Evolutionary conservation across 352 stramenopile genomes (phyloP).

Genomic region (Phytophthora sojae): DNA sequence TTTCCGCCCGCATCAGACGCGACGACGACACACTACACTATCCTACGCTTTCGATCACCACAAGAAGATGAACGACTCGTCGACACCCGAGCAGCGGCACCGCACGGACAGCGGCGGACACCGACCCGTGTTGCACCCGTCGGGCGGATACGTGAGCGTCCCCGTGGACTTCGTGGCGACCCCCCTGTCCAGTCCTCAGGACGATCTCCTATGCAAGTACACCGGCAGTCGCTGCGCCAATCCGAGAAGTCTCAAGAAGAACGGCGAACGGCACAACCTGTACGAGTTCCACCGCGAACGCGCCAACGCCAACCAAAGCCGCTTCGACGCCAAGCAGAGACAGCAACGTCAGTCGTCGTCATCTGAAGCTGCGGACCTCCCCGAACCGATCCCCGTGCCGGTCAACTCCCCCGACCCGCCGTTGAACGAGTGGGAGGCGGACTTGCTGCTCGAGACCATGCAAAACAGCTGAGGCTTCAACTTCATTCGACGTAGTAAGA

Average conservation of each 20-base stretch:
- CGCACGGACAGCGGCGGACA: constrained; percentile 19
- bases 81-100: constrained; percentile 11
- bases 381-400: constrained; percentile 26
- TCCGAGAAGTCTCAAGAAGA: constrained; percentile 22
- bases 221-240: constrained; percentile 18
- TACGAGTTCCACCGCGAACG: constrained; percentile 61
- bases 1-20: constrained; percentile 26
- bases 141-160: constrained; percentile 10
- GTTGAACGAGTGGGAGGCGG: constrained; percentile 30
- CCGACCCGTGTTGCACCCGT: constrained; percentile 25
- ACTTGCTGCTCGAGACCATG: constrained; percentile 32
- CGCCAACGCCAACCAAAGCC: constrained; percentile 65
- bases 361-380: constrained; percentile 13
- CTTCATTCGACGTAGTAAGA: too few species aligned
- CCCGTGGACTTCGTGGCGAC: constrained; percentile 3
- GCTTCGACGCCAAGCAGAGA: constrained; percentile 41
- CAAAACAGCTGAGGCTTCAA: constrained; percentile 10
- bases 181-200: not conserved
- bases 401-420: constrained; percentile 14
- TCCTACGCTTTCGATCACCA: constrained; percentile 26
- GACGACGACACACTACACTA: constrained; percentile 3
- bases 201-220: constrained; percentile 35
- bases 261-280: constrained; percentile 51
- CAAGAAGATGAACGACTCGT: constrained; percentile 29
- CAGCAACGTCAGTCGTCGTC: constrained; percentile 19